Base-by-base conservation (phyloP, 2,329 filamentous ascomycete species). In the Fusarium scirpi region DNA sequence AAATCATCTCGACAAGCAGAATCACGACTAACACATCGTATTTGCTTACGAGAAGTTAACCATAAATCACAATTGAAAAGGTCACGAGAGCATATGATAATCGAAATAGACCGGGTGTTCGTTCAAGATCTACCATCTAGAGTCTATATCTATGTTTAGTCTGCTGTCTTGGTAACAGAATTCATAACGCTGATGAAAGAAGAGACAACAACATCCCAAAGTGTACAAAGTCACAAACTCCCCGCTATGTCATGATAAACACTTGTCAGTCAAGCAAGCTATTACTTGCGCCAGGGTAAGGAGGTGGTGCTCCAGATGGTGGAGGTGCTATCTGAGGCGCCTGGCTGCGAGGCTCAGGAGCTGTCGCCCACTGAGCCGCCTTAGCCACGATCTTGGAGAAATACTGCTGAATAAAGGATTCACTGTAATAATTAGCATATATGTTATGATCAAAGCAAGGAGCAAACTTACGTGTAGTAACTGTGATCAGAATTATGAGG, bases 401-500 rank as follows among this genome's bases (percentile, higher is more conserved):
- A 80, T 94, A 95, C 75, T 92, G 87, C 65, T 92, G 88, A 56
- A 94, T 89, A 74, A 95, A 92, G 18, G 90, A 91, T 81, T 95
- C 92, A 27, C 90, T 91, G 56, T 3, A 18, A 57, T 76, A 74
- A 77, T 76, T 62, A 72, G 61, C 25, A 52, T 20, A 8, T 18
- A 11, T 2, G 6, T 6, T 2, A 18, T 8, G 9, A 34, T 43
- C 6, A 2, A 11, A 20, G 15, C 11, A 27, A 24, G 6, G 2
- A 8, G 38, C 10, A 20, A 49, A 82, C 86, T 80, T 81, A 90
- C 82, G 91, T 95, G 77, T 96, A 97, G 77, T 91, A 97, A 75
- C 90, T 92, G 80, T 97, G 94, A 57, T 92, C 87, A 18, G 92
- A 85, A 76, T 91, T 91, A 79, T 98, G 95, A 68, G 89, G 86